phyloP scores from a whole-genome alignment of 148 eudicot genomes.

The Amaranthus cruentus region DNA sequence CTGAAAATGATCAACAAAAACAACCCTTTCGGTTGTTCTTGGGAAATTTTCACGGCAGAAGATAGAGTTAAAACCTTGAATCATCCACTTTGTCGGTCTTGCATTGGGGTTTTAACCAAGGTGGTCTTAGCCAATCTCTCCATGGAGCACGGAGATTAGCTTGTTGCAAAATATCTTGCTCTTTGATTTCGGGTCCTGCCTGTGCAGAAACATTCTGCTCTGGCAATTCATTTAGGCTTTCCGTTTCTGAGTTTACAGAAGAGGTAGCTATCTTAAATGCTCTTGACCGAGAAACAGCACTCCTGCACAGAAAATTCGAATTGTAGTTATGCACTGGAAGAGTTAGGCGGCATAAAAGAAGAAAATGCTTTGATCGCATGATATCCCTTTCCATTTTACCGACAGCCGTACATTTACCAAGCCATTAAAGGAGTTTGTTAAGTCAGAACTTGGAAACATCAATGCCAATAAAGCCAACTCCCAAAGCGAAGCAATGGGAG shows the following conservation, averaged over 20 bases:
- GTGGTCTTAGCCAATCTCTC: conserved; percentile 66
- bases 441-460: not conserved
- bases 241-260: conserved; percentile 30
- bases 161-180: conserved; percentile 25
- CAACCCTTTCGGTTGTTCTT: not conserved
- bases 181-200: conserved; percentile 29
- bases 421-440: not conserved
- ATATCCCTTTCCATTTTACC: too few species aligned
- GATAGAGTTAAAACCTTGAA: conserved; percentile 36
- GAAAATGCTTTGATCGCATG: too few species aligned
- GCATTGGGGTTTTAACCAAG: conserved; percentile 46
- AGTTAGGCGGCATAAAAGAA: not conserved
- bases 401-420: not conserved
- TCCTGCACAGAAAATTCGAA: conserved; percentile 52
- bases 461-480: not conserved
- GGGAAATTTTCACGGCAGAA: not conserved
- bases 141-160: conserved; percentile 50
- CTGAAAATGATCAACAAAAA: too few species aligned
- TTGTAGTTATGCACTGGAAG: not conserved
- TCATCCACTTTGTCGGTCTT: conserved; percentile 30
- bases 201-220: conserved; percentile 34
- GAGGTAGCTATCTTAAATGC: conserved; percentile 38
- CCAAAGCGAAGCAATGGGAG: not conserved
- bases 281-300: conserved; percentile 65
- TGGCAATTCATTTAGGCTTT: conserved; percentile 25